phyloP scores from a whole-genome alignment of 805 yeast species.

The Groenewaldozyma salmanticensis region DNA sequence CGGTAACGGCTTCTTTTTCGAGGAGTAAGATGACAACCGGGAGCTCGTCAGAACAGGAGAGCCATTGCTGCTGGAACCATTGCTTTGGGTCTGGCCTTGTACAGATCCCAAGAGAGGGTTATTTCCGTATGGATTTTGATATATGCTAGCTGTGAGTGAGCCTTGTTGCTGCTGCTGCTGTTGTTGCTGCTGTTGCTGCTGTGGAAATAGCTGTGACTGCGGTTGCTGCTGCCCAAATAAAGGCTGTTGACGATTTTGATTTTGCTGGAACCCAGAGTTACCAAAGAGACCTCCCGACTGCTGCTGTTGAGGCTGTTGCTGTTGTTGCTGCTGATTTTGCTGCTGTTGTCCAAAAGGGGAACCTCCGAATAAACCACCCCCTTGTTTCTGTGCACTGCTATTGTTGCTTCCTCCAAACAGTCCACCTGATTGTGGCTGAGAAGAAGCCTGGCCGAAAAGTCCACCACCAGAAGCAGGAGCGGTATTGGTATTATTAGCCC shows the following conservation, averaged over 20 bases:
- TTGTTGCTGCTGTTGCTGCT: constrained; percentile 19
- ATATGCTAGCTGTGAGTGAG: constrained; percentile 29
- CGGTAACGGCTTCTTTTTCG: constrained; percentile 45
- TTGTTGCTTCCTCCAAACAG: constrained; percentile 26
- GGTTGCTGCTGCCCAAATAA: neutral
- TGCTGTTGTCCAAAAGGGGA: constrained; percentile 5
- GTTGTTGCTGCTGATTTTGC: constrained; percentile 3
- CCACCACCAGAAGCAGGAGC: constrained; percentile 4
- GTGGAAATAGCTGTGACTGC: neutral
- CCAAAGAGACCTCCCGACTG: no score
- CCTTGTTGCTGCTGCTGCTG: constrained; percentile 20
- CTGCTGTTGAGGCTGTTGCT: constrained; percentile 2
- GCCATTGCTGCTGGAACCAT: constrained; percentile 22
- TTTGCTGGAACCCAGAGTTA: no score
- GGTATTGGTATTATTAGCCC: constrained; percentile 2
- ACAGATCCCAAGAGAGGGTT: constrained; percentile 47
- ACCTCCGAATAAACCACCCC: no score
- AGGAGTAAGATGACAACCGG: constrained; percentile 32
- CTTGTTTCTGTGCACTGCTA: no score
- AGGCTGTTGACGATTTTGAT: no score
- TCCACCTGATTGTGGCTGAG: constrained; percentile 19
- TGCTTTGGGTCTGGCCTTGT: neutral
- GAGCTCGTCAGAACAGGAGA: constrained; percentile 37
- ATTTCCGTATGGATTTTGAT: constrained; percentile 68
- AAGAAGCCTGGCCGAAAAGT: constrained; percentile 7